Evolutionary conservation across 441 rosid genomes (phyloP).

Genomic region (Pelargonium exstipulatum): DNA sequence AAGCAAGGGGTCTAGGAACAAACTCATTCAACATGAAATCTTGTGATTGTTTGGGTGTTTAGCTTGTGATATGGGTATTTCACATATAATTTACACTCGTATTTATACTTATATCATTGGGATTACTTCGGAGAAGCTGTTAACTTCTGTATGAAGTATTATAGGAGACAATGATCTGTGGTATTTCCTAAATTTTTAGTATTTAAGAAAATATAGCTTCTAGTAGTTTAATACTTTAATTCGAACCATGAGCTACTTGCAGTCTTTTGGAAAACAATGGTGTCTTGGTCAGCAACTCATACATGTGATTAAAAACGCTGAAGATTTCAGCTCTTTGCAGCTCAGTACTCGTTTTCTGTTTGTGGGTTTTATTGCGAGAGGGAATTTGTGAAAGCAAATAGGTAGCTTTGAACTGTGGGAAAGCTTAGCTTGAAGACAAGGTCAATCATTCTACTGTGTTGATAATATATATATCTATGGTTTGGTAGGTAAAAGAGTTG

Average conservation of each 20-base stretch:
- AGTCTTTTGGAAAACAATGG: too few relatives aligned
- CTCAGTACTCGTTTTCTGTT: background rate
- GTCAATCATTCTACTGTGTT: background rate
- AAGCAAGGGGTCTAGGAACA: too few relatives aligned
- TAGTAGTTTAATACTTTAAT: too few relatives aligned
- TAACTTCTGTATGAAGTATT: slow-evolving; percentile 5
- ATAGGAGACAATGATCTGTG: background rate
- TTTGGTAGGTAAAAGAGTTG: too few relatives aligned
- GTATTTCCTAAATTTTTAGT: background rate
- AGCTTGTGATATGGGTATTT: too few relatives aligned
- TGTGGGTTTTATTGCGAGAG: background rate
- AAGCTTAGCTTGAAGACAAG: background rate
- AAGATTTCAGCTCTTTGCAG: background rate
- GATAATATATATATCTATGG: background rate
- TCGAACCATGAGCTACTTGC: too few relatives aligned
- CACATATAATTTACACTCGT: too few relatives aligned
- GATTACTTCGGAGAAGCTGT: background rate
- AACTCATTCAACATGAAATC: too few relatives aligned
- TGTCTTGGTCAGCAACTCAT: too few relatives aligned
- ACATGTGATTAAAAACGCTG: background rate
- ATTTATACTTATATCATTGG: background rate
- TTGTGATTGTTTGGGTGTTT: too few relatives aligned
- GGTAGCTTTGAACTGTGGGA: background rate
- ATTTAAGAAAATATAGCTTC: too few relatives aligned
- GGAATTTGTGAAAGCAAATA: background rate